A percentile compares a stretch with the other conserved stretches of the same genome.
phyloP scores from a whole-genome alignment of 1,139 yeast species.

The Hanseniaspora sp. region DNA sequence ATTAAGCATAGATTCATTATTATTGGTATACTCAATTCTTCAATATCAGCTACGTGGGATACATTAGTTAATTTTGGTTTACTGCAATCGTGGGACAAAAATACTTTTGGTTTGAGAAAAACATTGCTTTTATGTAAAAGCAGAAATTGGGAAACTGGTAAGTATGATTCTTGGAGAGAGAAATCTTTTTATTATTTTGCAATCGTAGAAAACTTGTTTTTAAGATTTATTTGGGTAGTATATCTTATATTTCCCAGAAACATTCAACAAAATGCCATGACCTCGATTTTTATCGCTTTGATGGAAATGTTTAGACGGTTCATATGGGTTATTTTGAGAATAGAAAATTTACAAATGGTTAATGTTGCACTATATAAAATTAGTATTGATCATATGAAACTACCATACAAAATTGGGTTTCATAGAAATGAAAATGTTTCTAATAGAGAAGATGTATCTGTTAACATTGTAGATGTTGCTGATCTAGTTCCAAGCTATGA shows the following conservation, averaged over 20 bases:
- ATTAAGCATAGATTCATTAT: constrained; percentile 40
- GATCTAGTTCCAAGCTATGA: constrained; percentile 1
- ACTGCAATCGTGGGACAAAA: constrained; percentile 40
- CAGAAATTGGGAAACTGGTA: constrained; percentile 28
- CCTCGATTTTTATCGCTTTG: constrained; percentile 71
- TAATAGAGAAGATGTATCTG: constrained; percentile 9
- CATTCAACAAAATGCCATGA: constrained; percentile 81
- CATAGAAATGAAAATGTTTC: not conserved
- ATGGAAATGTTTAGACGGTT: constrained; percentile 75
- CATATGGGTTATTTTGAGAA: constrained; percentile 80
- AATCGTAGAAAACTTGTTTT: constrained; percentile 55
- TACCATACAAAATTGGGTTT: constrained; percentile 53
- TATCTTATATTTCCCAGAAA: constrained; percentile 59
- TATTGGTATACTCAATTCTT: constrained; percentile 63
- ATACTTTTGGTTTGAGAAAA: constrained; percentile 45
- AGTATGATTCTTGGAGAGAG: constrained; percentile 36
- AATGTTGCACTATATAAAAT: constrained; percentile 79
- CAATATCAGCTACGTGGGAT: constrained; percentile 73
- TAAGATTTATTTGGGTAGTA: constrained; percentile 86
- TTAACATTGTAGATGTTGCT: not conserved
- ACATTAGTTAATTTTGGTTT: constrained; percentile 92
- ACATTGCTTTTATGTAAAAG: constrained; percentile 39
- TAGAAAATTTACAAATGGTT: constrained; percentile 91
- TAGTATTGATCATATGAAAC: constrained; percentile 60
- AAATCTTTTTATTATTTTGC: constrained; percentile 57